Conservation (phyloP, 1,284 basidiomycete species). For the Puccinia horiana region DNA sequence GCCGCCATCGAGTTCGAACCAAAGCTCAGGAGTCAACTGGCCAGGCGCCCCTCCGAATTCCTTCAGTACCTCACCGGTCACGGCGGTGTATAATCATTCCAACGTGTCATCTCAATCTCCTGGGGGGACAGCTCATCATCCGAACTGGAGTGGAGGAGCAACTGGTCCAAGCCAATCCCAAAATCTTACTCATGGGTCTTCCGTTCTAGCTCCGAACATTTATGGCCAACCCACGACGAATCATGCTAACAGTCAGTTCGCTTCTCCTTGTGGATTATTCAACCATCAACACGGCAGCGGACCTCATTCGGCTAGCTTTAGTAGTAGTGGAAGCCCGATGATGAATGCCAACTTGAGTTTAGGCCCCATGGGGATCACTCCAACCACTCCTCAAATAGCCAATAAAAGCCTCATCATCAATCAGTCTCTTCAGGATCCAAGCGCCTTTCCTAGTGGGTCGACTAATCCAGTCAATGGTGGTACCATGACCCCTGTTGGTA, state of each 20-base stretch:
- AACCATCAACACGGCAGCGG: not conserved
- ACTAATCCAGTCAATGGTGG: not conserved
- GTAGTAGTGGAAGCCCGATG: not conserved
- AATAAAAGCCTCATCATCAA: slow-evolving; percentile 17
- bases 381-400: slow-evolving; percentile 4
- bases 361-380: not conserved
- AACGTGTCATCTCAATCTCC: slow-evolving; percentile 13
- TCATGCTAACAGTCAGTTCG: not conserved
- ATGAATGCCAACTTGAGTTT: slow-evolving; percentile 24
- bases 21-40: slow-evolving; percentile 14
- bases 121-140: slow-evolving; percentile 2
- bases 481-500: slow-evolving; percentile 20
- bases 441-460: not conserved
- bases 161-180: not conserved
- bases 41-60: slow-evolving; percentile 1
- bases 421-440: not conserved
- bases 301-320: slow-evolving; percentile 14
- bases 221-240: slow-evolving; percentile 6
- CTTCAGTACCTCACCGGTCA: slow-evolving; percentile 25
- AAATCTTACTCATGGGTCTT: slow-evolving; percentile 6
- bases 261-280: not conserved
- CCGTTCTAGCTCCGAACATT: not conserved
- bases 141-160: slow-evolving; percentile 1
- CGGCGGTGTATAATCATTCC: slow-evolving; percentile 24
- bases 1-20: not conserved